Base-by-base conservation (phyloP, 2,329 filamentous ascomycete genomes). In the Fusarium nisikadoi region DNA sequence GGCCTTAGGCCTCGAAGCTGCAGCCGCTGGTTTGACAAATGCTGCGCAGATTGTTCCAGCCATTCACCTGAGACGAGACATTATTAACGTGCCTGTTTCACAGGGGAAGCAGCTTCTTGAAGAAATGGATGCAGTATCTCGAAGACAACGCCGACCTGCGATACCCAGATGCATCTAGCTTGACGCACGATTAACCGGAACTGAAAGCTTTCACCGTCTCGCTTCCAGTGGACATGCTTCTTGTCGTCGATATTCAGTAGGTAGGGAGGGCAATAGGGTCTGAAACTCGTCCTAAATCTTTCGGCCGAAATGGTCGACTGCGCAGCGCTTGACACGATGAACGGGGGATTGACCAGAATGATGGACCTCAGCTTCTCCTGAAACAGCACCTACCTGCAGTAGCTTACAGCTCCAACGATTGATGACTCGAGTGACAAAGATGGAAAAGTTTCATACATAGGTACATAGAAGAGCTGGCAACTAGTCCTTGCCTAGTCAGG, bases 91-190 rank as follows among this genome's bases (percentile, higher is more conserved):
- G 42, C 59, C 47, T 62, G 64, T 71, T 45, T 55, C 62, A 74
- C 76, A 97, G 94, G 82, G 95, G 95, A 29, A 94, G 93, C 81
- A 86, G 86, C 65, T 98, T 97, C 79, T 86, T 98, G 69, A 94
- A 94, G 81, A 87, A 87, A 69, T 98, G 95, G 96, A 97, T 98
- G 93, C 89, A 87, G 14, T 95, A 92, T 80, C 85, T 98, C 35
- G 95, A 98, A 81, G 94, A 97, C 71, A 86, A 97, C 77, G 93
- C 94, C 12, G 95, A 98, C 83, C 83, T 98, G 74, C 87, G 96
- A 78, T 98, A 98, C 82, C 94, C 95, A 6, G 93, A 96, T 79
- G 78, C 90, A 42, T 80, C 84, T 11, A 80, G 80, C 17, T 70
- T 87, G 27, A 65, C 70, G 31, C 70, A 75, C 43, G 61, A 64